These are phyloP conservation scores for Hyphodiscus sp. DNA, from an alignment of 2,329 filamentous ascomycete species.

Conservation along the genomic window DNA sequence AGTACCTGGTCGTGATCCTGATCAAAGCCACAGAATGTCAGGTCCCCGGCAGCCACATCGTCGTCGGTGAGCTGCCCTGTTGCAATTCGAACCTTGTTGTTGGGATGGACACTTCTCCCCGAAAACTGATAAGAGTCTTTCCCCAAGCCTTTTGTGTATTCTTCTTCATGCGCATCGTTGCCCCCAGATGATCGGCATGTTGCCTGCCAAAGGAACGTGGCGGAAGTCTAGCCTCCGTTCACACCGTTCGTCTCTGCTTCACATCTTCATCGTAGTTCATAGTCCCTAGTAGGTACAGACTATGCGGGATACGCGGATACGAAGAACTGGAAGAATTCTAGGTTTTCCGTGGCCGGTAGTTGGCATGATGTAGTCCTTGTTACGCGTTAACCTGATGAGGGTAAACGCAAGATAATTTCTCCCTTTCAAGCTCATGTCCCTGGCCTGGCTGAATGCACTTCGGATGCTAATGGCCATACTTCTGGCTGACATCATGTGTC, in stretches of 20 bases:
- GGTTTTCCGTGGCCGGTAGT: slow-evolving; percentile 2
- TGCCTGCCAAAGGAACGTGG: neutral
- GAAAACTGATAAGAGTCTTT: neutral
- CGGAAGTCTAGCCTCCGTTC: neutral
- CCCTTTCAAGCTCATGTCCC: slow-evolving; percentile 9
- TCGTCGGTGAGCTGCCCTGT: neutral
- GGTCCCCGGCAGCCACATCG: too few relatives aligned
- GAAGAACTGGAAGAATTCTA: neutral
- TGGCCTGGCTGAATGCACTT: slow-evolving; percentile 10
- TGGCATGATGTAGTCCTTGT: slow-evolving; percentile 11
- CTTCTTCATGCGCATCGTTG: neutral
- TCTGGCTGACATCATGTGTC: neutral
- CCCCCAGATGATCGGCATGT: neutral
- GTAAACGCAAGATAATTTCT: slow-evolving; percentile 8
- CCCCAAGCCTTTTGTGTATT: neutral
- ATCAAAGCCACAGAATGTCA: neutral
- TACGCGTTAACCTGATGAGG: slow-evolving; percentile 5
- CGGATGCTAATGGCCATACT: slow-evolving; percentile 7
- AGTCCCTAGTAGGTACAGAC: too few relatives aligned
- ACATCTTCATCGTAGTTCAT: neutral
- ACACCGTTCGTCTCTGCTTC: neutral
- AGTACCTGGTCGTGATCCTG: neutral
- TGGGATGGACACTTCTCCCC: neutral
- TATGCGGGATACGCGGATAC: too few relatives aligned
- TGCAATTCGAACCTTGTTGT: neutral